Base-by-base conservation (phyloP, 1,284 basidiomycete genomes). In the Kwoniella shivajii region DNA sequence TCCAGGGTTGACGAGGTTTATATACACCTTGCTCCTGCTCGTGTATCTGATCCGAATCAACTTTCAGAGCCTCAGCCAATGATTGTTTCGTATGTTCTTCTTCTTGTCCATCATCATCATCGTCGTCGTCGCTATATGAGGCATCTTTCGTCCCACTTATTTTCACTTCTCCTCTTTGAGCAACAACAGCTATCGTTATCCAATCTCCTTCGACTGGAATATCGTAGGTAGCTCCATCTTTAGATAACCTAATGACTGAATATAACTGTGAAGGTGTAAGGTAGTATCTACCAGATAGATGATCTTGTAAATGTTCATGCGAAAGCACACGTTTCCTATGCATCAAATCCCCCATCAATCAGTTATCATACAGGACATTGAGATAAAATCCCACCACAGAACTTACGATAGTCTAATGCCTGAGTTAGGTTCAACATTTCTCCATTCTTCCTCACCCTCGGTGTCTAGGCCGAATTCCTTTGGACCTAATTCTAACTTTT, bases 151-250 rank as follows among this genome's bases (percentile, higher is more conserved):
- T 67, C 0, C 74, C 74, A 54, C 69, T 73, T 11, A 74, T 66
- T 30, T 63, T 62, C 52, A 79, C 84, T 73, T 90, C 87, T 72
- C 89, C 90, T 14, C 74, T 65, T 71, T 96, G 90, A 2, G 96
- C 93, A 0, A 92, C 90, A 64, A 97, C 92, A 4, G 90, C 91
- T 46, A 98, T 89, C 1, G 91, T 90, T 36, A 97, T 82, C 57
- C 89, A 98, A 75, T 98, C 95, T 1, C 90, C 89, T 5, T 86
- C 84, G 4, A 98, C 86, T 2, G 94, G 94, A 0, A 99, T 84
- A 49, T 96, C 91, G 75, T 92, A 94, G 14, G 87, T 87, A 54
- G 87, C 85, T 64, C 89, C 88, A 66, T 89, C 86, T 0, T 87
- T 84, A 7, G 86, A 82, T 0, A 89, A 83, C 11, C 89, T 86